A percentile compares a stretch with the other conserved stretches of the same genome.
phyloP scores from a whole-genome alignment of 257 asterid species.

The Schizonepeta tenuifolia region DNA sequence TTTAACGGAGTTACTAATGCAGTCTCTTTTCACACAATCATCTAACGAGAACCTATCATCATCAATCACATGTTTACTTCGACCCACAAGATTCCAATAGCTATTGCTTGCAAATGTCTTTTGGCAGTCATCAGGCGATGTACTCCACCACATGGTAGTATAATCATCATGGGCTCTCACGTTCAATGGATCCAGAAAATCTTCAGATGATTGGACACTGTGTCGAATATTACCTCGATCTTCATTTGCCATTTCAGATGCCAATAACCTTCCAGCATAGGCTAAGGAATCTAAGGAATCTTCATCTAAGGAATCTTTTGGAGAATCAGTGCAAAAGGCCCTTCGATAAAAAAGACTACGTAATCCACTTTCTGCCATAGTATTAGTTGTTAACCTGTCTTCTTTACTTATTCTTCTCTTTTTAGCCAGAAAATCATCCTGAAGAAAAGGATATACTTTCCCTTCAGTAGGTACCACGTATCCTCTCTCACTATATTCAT shows the following conservation, averaged over 20 bases:
- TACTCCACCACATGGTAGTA: constrained; percentile 36
- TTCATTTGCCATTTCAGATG: constrained; percentile 37
- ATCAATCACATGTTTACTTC: constrained; percentile 33
- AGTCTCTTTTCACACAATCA: constrained; percentile 39
- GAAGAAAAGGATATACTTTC: constrained; percentile 28
- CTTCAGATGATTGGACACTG: constrained; percentile 28
- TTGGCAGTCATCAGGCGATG: constrained; percentile 31
- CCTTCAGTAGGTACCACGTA: constrained; percentile 37
- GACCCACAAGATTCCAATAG: constrained; percentile 36
- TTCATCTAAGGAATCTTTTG: constrained; percentile 35
- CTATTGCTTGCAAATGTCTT: constrained; percentile 35
- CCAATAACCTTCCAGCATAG: constrained; percentile 29
- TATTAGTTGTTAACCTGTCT: constrained; percentile 34
- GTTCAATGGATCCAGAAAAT: constrained; percentile 31
- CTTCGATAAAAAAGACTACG: constrained; percentile 24
- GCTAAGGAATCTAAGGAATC: constrained; percentile 39
- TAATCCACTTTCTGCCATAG: constrained; percentile 33
- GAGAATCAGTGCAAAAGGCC: constrained; percentile 10
- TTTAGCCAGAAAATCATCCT: constrained; percentile 40
- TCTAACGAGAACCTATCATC: constrained; percentile 33
- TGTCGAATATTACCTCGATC: constrained; percentile 31
- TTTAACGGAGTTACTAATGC: constrained; percentile 24
- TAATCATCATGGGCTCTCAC: constrained; percentile 39
- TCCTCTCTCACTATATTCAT: constrained; percentile 33
- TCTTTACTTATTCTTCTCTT: constrained; percentile 48